Percentiles rank a stretch among this genome's conserved stretches.
Conservation (phyloP, 2,329 filamentous ascomycete genomes). For the Penicillium brasilianum region DNA sequence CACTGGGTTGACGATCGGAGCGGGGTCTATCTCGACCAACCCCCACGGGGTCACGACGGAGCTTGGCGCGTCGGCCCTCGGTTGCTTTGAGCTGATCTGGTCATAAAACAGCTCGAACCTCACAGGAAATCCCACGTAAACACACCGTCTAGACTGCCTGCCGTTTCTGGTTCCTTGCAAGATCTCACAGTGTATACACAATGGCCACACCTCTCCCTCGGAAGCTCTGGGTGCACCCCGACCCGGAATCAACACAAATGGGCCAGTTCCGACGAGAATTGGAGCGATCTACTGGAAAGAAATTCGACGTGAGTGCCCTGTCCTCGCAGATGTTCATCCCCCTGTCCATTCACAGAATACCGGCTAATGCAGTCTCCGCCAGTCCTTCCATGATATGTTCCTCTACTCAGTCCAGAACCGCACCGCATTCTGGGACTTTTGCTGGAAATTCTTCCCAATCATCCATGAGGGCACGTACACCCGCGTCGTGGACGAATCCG, state of each 20-base stretch:
- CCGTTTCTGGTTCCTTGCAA: neutral
- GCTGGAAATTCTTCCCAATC: constrained; percentile 65
- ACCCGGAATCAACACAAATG: constrained; percentile 31
- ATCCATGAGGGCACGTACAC: constrained; percentile 67
- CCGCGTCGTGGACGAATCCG: constrained; percentile 69
- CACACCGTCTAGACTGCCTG: neutral
- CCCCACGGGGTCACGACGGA: neutral
- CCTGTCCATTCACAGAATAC: neutral
- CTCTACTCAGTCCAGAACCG: constrained; percentile 68
- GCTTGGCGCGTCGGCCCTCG: constrained; percentile 11
- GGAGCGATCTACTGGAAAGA: constrained; percentile 23
- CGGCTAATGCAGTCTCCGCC: neutral
- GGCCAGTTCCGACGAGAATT: constrained; percentile 27
- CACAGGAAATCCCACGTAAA: neutral
- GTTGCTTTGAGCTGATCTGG: constrained; percentile 5
- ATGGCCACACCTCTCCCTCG: constrained; percentile 20
- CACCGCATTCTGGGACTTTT: constrained; percentile 67
- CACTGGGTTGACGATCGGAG: neutral
- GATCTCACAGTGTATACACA: neutral
- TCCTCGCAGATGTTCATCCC: neutral
- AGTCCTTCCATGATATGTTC: constrained; percentile 69
- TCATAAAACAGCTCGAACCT: neutral
- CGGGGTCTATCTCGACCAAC: neutral
- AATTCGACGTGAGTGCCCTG: constrained; percentile 20
- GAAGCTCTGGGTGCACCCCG: constrained; percentile 34